These are phyloP conservation scores for Penicillium cinerascens DNA, from an alignment of 495 filamentous ascomycete species.

Conservation along the genomic window DNA sequence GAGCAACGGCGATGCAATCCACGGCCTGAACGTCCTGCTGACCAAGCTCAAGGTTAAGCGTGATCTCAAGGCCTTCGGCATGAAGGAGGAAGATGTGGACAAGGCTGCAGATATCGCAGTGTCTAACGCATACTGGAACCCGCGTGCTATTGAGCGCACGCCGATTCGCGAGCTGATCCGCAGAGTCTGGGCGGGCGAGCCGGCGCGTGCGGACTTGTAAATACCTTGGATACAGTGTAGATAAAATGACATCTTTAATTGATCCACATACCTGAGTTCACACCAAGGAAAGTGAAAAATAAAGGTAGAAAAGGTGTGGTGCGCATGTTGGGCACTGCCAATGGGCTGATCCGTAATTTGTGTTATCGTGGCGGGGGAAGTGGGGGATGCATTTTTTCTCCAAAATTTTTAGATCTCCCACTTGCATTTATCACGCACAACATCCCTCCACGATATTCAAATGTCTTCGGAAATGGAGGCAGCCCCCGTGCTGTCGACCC, in stretches of 20 bases:
- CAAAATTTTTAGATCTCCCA: slow-evolving; percentile 7
- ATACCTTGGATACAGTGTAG: background rate
- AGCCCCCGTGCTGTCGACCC: slow-evolving; percentile 82
- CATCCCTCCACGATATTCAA: slow-evolving; percentile 7
- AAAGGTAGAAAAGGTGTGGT: background rate
- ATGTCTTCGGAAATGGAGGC: slow-evolving; percentile 40
- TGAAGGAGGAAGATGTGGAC: slow-evolving; percentile 65
- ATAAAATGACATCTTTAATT: background rate
- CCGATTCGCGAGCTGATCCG: slow-evolving; percentile 62
- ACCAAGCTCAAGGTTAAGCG: slow-evolving; percentile 55
- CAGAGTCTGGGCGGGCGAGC: slow-evolving; percentile 66
- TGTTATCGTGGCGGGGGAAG: slow-evolving; percentile 36
- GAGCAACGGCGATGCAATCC: slow-evolving; percentile 56
- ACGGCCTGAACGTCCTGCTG: slow-evolving; percentile 59
- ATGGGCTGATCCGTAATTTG: slow-evolving; percentile 26
- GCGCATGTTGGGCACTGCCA: slow-evolving; percentile 10
- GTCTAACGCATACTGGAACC: slow-evolving; percentile 63
- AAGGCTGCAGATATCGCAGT: slow-evolving; percentile 64
- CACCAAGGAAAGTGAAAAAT: background rate
- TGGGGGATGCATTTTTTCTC: slow-evolving; percentile 32
- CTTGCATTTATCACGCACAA: slow-evolving; percentile 6
- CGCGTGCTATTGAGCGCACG: slow-evolving; percentile 52
- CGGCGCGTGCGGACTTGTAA: slow-evolving; percentile 56
- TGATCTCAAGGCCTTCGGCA: slow-evolving; percentile 55
- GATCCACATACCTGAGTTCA: background rate